A percentile compares a stretch with the other conserved stretches of the same genome.
phyloP scores from a whole-genome alignment of 805 yeast species.

The Tetrapisispora taiwanensis region DNA sequence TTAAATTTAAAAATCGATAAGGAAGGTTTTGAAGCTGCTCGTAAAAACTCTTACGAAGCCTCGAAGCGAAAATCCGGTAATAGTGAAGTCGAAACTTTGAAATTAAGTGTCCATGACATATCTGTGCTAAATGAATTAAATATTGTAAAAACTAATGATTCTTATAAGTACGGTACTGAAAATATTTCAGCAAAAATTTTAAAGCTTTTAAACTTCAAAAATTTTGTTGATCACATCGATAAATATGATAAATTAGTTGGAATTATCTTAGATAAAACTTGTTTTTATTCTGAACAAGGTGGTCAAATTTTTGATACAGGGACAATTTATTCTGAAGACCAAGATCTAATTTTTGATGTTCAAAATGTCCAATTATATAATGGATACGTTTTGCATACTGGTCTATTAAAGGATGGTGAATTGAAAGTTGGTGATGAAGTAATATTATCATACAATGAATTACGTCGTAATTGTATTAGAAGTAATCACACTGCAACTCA shows the following conservation, averaged over 20 bases:
- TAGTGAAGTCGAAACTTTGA: slow-evolving; percentile 48
- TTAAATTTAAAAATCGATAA: slow-evolving; percentile 91
- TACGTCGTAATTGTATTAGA: slow-evolving; percentile 91
- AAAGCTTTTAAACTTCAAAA: slow-evolving; percentile 57
- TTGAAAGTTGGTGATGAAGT: slow-evolving; percentile 58
- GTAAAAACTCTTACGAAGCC: slow-evolving; percentile 81
- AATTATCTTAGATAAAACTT: slow-evolving; percentile 75
- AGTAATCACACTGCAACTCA: slow-evolving; percentile 99
- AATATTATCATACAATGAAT: slow-evolving; percentile 81
- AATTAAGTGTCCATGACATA: slow-evolving; percentile 85
- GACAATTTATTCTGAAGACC: slow-evolving; percentile 75
- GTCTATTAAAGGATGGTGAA: slow-evolving; percentile 66
- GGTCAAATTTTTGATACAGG: slow-evolving; percentile 98
- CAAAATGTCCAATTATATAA: slow-evolving; percentile 86
- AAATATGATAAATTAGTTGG: slow-evolving; percentile 53
- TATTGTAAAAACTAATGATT: slow-evolving; percentile 76
- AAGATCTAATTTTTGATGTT: slow-evolving; percentile 69
- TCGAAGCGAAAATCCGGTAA: slow-evolving; percentile 76
- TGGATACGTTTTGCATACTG: slow-evolving; percentile 94
- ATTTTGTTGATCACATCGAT: slow-evolving; percentile 44
- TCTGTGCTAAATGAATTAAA: slow-evolving; percentile 51
- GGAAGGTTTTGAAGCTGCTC: slow-evolving; percentile 83
- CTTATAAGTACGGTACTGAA: slow-evolving; percentile 63
- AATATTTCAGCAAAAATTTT: slow-evolving; percentile 59
- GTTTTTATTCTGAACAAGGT: slow-evolving; percentile 98